phyloP scores from a whole-genome alignment of 2,329 filamentous ascomycete genomes.

The Colletotrichum sp. region DNA sequence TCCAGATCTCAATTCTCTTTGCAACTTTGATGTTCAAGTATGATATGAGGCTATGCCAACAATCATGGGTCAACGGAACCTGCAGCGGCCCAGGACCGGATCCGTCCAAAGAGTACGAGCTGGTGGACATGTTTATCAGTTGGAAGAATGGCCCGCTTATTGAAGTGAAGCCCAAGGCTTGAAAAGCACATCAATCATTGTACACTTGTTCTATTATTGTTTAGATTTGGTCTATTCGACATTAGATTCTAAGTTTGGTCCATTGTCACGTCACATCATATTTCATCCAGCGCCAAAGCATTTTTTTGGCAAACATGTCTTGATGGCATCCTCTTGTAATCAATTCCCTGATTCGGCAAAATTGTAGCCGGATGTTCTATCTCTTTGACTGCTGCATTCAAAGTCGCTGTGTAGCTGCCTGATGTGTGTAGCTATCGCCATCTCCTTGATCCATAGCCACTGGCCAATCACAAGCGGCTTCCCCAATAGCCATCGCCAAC shows the following conservation, averaged over 20 bases:
- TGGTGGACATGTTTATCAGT: slow-evolving; percentile 6
- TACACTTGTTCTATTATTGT: background rate
- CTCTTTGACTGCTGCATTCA: background rate
- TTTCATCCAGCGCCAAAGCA: background rate
- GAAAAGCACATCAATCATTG: background rate
- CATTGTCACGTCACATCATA: background rate
- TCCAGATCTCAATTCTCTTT: background rate
- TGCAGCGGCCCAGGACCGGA: background rate
- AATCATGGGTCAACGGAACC: background rate
- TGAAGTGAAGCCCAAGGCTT: background rate
- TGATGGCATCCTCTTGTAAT: rapidly evolving
- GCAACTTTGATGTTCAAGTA: background rate
- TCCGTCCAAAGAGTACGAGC: background rate
- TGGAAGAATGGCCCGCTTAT: background rate
- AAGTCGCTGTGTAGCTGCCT: background rate
- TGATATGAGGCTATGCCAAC: background rate
- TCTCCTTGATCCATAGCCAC: background rate
- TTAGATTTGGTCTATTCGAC: background rate
- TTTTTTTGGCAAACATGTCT: background rate
- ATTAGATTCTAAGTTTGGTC: background rate
- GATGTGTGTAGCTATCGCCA: background rate
- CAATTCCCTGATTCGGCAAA: rapidly evolving
- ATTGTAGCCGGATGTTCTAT: background rate
- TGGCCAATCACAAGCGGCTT: background rate
- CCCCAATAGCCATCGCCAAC: background rate